Conservation (phyloP, 2,329 filamentous ascomycete species). For the Alternaria arbusti region DNA sequence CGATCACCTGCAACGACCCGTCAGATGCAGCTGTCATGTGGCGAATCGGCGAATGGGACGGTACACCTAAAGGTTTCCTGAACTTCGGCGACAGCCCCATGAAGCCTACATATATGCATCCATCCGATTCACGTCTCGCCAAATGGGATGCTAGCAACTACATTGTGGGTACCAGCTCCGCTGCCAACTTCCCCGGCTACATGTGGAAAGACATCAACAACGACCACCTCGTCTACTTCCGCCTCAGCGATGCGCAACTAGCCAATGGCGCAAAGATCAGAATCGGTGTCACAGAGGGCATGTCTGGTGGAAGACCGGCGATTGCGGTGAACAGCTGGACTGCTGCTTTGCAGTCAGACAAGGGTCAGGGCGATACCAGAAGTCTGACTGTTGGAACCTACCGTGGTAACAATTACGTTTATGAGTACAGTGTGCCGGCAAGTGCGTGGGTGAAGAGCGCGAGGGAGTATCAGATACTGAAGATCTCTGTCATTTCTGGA, state of each 20-base stretch:
- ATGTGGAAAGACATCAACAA: constrained; percentile 54
- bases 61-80: constrained; percentile 62
- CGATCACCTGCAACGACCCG: constrained; percentile 56
- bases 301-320: constrained; percentile 23
- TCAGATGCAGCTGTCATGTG: constrained; percentile 59
- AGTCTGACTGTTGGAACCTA: constrained; percentile 32
- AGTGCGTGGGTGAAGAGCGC: constrained; percentile 27
- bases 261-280: constrained; percentile 29
- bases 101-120: constrained; percentile 54
- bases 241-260: constrained; percentile 24
- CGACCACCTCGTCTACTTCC: constrained; percentile 52
- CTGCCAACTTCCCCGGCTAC: constrained; percentile 48
- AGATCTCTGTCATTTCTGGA: constrained; percentile 27
- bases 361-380: constrained; percentile 27
- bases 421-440: constrained; percentile 30
- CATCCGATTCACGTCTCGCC: constrained; percentile 42
- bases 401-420: constrained; percentile 31
- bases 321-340: constrained; percentile 25
- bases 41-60: constrained; percentile 69
- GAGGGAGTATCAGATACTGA: constrained; percentile 26
- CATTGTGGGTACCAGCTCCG: constrained; percentile 23
- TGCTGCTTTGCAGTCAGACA: constrained; percentile 19
- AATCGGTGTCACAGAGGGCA: constrained; percentile 30
- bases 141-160: constrained; percentile 30
- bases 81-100: constrained; percentile 55